Evolutionary conservation across 805 yeast species (phyloP).

Genomic region (Metschnikowia chrysomelidarum): DNA sequence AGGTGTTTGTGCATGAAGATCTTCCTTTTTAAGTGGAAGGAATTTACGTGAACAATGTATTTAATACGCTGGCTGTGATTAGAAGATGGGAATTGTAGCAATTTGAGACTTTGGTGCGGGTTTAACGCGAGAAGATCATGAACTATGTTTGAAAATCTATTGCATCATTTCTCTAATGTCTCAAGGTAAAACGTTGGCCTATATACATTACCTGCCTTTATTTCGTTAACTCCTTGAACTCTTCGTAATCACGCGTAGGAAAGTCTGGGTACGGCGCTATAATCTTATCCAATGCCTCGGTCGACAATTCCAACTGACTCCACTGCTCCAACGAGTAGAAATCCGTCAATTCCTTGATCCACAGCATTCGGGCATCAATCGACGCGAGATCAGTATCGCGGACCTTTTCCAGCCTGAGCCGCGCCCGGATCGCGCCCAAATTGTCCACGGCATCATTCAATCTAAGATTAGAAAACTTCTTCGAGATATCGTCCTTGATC

Average conservation of each 20-base stretch:
- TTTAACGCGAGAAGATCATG: no score
- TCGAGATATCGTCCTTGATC: conserved; percentile 52
- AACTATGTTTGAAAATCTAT: no score
- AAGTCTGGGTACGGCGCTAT: conserved; percentile 49
- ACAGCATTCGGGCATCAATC: conserved; percentile 63
- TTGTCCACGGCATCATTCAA: conserved; percentile 60
- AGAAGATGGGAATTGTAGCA: no score
- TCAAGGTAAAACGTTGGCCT: neutral
- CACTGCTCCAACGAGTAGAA: conserved; percentile 56
- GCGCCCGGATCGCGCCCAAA: conserved; percentile 53
- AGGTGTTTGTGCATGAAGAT: conserved; percentile 72
- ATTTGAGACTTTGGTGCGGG: no score
- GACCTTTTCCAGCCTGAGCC: conserved; percentile 43
- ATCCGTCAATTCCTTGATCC: conserved; percentile 69
- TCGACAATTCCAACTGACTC: conserved; percentile 41
- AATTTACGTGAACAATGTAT: neutral
- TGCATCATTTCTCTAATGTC: no score
- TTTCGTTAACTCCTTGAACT: conserved; percentile 14
- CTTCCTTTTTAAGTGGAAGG: conserved; percentile 21
- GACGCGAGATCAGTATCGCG: conserved; percentile 46
- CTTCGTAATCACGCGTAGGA: conserved; percentile 38
- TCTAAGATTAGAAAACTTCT: conserved; percentile 41
- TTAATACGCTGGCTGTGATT: no score
- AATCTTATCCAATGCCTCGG: conserved; percentile 34
- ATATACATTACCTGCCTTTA: neutral